Percentiles rank a stretch among this genome's conserved stretches.
These are phyloP conservation scores for Tolypocladium paradoxum DNA, from an alignment of 2,329 filamentous ascomycete genomes.

Conservation along the genomic window DNA sequence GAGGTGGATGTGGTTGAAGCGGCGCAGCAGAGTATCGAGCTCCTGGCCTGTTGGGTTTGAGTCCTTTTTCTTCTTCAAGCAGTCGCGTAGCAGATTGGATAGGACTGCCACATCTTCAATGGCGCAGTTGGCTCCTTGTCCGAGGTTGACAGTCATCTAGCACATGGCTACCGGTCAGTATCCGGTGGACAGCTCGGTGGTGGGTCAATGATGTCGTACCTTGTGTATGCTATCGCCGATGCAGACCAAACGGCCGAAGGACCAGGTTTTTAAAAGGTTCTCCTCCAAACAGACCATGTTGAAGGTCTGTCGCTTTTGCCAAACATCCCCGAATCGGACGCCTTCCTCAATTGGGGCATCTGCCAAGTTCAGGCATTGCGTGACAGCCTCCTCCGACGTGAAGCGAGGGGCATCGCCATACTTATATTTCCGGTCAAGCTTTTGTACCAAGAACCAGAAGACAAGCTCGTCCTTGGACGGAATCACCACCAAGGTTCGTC, in stretches of 20 bases:
- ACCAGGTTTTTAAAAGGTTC: background rate
- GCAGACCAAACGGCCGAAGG: background rate
- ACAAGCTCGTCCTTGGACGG: background rate
- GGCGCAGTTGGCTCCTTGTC: conserved; percentile 2
- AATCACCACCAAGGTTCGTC: background rate
- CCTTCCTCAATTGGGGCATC: background rate
- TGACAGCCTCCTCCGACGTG: background rate
- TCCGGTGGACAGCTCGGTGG: background rate
- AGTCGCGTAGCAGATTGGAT: background rate
- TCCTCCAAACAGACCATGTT: conserved; percentile 2
- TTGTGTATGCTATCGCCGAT: conserved; percentile 4
- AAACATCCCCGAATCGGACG: background rate
- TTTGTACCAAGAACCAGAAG: conserved; percentile 1
- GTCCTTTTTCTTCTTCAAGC: background rate
- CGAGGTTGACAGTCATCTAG: background rate
- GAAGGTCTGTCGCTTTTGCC: background rate
- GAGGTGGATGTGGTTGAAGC: background rate
- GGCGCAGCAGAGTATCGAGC: background rate
- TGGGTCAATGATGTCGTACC: background rate
- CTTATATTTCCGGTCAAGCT: background rate
- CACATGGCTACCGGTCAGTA: background rate
- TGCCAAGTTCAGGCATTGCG: background rate
- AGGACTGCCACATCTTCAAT: conserved; percentile 2
- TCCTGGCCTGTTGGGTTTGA: background rate
- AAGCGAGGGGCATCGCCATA: background rate